Base-by-base conservation (phyloP, 768 basidiomycete genomes). In the Pleurotus citrinopileatus region DNA sequence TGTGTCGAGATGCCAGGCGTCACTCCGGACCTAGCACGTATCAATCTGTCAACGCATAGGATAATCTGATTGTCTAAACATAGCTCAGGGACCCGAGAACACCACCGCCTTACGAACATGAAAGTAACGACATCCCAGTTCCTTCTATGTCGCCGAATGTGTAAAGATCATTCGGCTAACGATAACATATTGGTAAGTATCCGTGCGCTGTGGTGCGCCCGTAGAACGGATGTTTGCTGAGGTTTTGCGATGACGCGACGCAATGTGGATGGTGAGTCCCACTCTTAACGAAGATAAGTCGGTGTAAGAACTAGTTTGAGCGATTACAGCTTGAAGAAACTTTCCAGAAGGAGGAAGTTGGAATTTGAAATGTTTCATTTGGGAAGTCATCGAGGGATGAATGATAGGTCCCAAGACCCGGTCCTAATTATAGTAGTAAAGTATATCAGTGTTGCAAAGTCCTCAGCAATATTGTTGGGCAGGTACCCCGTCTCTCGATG, bases 191-290 rank as follows among this genome's bases (percentile, higher is more conserved):
- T 6, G 12, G n/a, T 8, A 44, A 9, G 42, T 44, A 44, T 5
- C 32, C 7, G 7, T 42, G 40, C 7, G 17, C 20, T 44, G 25
- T 44, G 17, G 5, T 23, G 43, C 43, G 43, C 43, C 12, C 4
- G 43, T 44, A 44, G 43, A 44, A 27, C 43, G 43, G 43, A 20
- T 15, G n/a, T n/a, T n/a, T n/a, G n/a, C n/a, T n/a, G n/a, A 26
- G 43, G 20, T 44, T 4, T 5, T 7, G 9, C 38, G 12, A 6
- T 40, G 38, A 6, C 17, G 38, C 19, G 38, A 6, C 5, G 38
- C 19, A 6, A 6, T 6, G 13, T 32, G 13, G 7, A 32, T 32
- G 13, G 6, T 6, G 6, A 6, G 29, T 6, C 29, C 13, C 13
- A 13, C 29, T 22, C 43, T 25, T 8, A 8, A 44, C 25, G 26